These are phyloP conservation scores for Didymella exigua DNA, from an alignment of 2,329 filamentous ascomycete genomes.

Conservation along the genomic window DNA sequence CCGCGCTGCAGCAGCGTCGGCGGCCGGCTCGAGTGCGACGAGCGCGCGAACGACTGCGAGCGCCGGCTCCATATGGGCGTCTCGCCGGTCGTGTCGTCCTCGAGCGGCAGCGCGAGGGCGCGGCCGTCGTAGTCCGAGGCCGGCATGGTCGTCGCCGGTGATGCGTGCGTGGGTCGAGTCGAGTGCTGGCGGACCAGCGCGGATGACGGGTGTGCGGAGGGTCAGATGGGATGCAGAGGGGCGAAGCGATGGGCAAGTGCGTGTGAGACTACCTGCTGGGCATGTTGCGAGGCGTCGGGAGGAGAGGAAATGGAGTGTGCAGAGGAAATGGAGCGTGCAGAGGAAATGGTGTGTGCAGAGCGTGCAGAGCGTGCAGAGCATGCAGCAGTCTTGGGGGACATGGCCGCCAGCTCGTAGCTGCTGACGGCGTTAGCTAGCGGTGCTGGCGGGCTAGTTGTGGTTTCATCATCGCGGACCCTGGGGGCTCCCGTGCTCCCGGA, in stretches of 20 bases:
- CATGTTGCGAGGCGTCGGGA: not conserved
- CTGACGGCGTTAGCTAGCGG: not conserved
- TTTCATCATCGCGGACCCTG: not conserved
- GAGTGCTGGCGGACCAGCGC: conserved; percentile 17
- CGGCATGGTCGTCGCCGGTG: no score
- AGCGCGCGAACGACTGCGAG: conserved; percentile 48
- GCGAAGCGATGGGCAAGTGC: not conserved
- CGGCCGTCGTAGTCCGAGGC: conserved; percentile 58
- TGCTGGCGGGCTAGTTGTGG: not conserved
- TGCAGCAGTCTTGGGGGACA: not conserved
- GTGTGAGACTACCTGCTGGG: not conserved
- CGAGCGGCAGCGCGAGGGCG: conserved; percentile 59
- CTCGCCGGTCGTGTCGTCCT: conserved; percentile 54
- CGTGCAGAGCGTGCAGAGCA: no score
- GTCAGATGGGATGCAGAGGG: not conserved
- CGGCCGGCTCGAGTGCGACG: conserved; percentile 41
- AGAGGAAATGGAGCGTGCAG: no score
- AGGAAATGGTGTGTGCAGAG: no score
- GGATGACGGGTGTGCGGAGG: conserved; percentile 4
- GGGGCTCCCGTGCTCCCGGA: not conserved
- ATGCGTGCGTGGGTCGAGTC: conserved; percentile 16
- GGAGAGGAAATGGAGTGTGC: not conserved
- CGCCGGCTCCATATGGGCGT: conserved; percentile 60
- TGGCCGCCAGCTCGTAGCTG: not conserved
- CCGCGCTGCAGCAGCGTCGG: conserved; percentile 48